Percentiles rank a stretch among this genome's conserved stretches.
These are phyloP conservation scores for Phytopythium vexans DNA, from an alignment of 352 stramenopile species.

Conservation along the genomic window DNA sequence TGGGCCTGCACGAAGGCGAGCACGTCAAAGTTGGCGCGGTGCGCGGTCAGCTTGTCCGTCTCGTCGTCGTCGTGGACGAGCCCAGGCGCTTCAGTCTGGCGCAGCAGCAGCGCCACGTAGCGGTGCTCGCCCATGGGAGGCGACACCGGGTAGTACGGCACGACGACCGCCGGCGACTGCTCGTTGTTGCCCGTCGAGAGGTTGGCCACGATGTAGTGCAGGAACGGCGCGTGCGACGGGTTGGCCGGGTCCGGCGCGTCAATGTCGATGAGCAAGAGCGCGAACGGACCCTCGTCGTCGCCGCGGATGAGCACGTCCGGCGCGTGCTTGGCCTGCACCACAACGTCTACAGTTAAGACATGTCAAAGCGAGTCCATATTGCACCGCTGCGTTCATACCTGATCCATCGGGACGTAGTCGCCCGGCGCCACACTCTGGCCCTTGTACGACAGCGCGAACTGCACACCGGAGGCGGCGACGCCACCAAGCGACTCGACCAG, in stretches of 20 bases:
- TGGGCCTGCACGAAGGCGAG: conserved; percentile 28
- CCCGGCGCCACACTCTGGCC: conserved; percentile 1
- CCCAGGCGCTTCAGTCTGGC: conserved; percentile 13
- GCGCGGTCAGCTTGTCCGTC: conserved; percentile 18
- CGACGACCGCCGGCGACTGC: conserved; percentile 16
- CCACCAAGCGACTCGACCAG: conserved; percentile 11
- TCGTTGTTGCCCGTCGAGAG: conserved; percentile 5
- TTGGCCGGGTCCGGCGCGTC: conserved; percentile 52
- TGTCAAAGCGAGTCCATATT: too few relatives aligned
- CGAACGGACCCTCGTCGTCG: conserved; percentile 32
- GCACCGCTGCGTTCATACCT: too few relatives aligned
- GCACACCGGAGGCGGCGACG: conserved; percentile 3
- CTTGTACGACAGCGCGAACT: conserved; percentile 27
- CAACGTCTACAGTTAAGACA: background rate
- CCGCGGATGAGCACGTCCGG: conserved; percentile 23
- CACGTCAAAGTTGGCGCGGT: conserved; percentile 52
- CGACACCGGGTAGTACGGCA: conserved; percentile 60
- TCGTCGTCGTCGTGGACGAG: conserved; percentile 7
- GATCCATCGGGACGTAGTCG: conserved; percentile 2
- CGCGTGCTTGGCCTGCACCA: conserved; percentile 21
- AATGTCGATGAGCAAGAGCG: conserved; percentile 66
- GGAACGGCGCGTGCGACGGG: conserved; percentile 57
- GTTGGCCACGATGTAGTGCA: conserved; percentile 62
- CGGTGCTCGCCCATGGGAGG: conserved; percentile 49
- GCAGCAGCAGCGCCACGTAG: conserved; percentile 56